Evolutionary conservation across 352 stramenopile species (phyloP).

Genomic region (Phytophthora vignae): DNA sequence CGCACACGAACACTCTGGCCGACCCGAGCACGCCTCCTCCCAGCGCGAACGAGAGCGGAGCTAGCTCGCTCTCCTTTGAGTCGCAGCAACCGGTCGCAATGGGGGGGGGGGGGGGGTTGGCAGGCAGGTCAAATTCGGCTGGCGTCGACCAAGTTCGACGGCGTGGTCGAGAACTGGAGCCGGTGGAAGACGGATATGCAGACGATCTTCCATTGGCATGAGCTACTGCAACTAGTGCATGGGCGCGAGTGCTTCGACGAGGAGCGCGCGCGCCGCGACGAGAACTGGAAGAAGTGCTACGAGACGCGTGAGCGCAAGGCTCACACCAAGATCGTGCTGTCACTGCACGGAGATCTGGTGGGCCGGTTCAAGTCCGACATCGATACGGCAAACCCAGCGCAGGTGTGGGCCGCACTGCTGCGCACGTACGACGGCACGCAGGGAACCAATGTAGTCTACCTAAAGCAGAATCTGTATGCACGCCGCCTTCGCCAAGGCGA

Average conservation of each 20-base stretch:
- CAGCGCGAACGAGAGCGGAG: background rate
- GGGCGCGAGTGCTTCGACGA: background rate
- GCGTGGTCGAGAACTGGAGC: background rate
- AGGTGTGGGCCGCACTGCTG: slow-evolving; percentile 3
- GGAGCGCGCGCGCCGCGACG: background rate
- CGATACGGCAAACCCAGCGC: slow-evolving; percentile 4
- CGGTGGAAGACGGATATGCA: background rate
- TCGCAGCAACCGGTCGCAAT: background rate
- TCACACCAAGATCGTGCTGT: background rate
- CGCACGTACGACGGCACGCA: slow-evolving; percentile 13
- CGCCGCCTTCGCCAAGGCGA: slow-evolving; percentile 4
- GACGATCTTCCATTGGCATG: background rate
- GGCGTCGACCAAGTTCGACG: background rate
- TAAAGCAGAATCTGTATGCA: slow-evolving; percentile 11
- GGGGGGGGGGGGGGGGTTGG: too few species aligned
- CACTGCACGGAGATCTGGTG: slow-evolving; percentile 13
- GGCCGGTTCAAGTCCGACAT: slow-evolving; percentile 9
- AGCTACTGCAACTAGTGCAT: background rate
- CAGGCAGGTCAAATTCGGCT: background rate
- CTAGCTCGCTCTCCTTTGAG: background rate
- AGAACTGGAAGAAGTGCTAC: background rate
- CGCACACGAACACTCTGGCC: background rate
- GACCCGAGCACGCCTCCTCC: background rate
- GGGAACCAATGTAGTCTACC: slow-evolving; percentile 3
- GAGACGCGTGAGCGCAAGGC: background rate